phyloP scores from a whole-genome alignment of 2,329 filamentous ascomycete genomes.

The Diplocarpon rosae region DNA sequence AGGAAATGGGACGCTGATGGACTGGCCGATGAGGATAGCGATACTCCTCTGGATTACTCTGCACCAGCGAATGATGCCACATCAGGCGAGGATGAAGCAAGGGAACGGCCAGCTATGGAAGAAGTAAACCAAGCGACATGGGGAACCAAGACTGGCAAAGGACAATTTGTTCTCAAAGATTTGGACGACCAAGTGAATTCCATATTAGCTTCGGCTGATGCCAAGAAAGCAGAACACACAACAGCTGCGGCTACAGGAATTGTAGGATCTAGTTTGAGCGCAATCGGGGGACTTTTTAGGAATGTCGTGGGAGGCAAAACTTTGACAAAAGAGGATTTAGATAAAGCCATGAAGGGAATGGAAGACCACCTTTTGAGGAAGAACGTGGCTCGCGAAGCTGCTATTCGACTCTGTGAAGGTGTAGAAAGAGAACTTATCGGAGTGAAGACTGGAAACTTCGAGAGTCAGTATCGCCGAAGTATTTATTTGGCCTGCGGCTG shows the following conservation, averaged over 20 bases:
- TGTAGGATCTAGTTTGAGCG: conserved; percentile 68
- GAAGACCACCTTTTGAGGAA: conserved; percentile 90
- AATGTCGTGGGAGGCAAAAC: conserved; percentile 94
- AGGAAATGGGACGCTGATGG: conserved; percentile 91
- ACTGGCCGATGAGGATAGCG: conserved; percentile 67
- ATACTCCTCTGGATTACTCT: conserved; percentile 84
- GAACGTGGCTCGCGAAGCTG: conserved; percentile 92
- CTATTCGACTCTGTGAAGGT: conserved; percentile 78
- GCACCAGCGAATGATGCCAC: conserved; percentile 40
- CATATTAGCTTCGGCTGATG: conserved; percentile 73
- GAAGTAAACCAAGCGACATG: conserved; percentile 68
- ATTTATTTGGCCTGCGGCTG: conserved; percentile 8
- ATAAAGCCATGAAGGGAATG: conserved; percentile 91
- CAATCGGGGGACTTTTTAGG: conserved; percentile 79
- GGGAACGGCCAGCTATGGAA: conserved; percentile 50
- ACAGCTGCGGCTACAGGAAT: conserved; percentile 45
- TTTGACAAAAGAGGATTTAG: conserved; percentile 76
- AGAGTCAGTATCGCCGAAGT: conserved; percentile 38
- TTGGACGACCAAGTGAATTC: conserved; percentile 86
- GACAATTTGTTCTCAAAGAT: conserved; percentile 89
- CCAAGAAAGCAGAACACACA: conserved; percentile 38
- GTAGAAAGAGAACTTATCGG: conserved; percentile 85
- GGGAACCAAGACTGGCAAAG: conserved; percentile 76
- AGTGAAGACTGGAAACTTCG: conserved; percentile 84
- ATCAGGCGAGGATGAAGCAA: conserved; percentile 40